Evolutionary conservation across 2,329 filamentous ascomycete genomes (phyloP), one percentile per base, ranked within the genome.

Genomic region (Botrytis hyacinthi): DNA sequence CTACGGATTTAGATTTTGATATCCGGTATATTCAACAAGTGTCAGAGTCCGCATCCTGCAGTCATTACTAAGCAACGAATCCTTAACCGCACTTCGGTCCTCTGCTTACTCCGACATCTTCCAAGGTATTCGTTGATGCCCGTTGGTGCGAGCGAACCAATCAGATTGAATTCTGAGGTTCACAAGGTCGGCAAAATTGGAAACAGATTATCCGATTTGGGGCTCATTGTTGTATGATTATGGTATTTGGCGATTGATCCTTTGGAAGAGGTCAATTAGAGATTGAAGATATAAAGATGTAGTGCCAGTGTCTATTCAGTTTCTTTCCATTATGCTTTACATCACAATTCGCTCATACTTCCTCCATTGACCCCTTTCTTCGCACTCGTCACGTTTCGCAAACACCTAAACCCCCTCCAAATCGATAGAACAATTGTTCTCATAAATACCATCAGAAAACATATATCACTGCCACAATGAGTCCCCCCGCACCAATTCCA

Each of bases 351-450:
- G 2, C 22, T n/a, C 10, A n/a, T n/a, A 6, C 10, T 51, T 51
- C 3, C 4, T 1, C 10, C 44, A 46, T 44, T 18, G 16, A 18
- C 18, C 6, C 16, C 7, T 46, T 46, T 46, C 44, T 20, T 20
- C 16, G 18, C 6, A 46, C 18, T 8, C 1, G 3, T 46, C 14
- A 20, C 44, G 4, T 20, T 46, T 20, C 44, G 16, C 22, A 44
- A 48, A n/a, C 26, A 16, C 5, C 4, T 3, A 14, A 16, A n/a
- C 10, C 26, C 0, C 26, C 4, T 5, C 1, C 26, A 14, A 51
- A n/a, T n/a, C 26, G 10, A 16, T 20, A n/a, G 0, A 5, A 12
- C 12, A 54, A 0, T 54, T n/a, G 22, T n/a, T 54, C 5, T 54
- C 48, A 14, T 10, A 16, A 7, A 54, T n/a, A 51, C 12, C 48